Percentiles rank a stretch among this genome's conserved stretches.
phyloP scores from a whole-genome alignment of 78 protist genomes.

The Isochrysis galbana region DNA sequence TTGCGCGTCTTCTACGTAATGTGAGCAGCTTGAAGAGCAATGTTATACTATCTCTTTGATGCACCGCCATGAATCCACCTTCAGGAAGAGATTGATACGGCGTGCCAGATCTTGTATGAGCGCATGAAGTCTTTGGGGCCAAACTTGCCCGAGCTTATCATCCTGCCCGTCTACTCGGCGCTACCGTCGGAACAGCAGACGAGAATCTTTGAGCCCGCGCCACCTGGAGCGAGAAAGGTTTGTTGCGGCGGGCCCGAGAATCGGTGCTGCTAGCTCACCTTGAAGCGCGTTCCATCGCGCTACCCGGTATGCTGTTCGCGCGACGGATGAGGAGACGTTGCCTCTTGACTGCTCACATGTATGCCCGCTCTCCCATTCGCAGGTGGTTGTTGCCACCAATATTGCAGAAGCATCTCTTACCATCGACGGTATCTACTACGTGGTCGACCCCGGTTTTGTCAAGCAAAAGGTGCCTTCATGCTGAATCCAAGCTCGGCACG shows the following conservation, averaged over 20 bases:
- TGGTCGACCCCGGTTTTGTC: conserved; percentile 82
- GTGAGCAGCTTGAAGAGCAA: too few species aligned
- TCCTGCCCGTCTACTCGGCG: conserved; percentile 77
- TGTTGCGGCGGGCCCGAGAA: too few species aligned
- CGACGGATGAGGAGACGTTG: too few species aligned
- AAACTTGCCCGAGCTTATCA: conserved; percentile 37
- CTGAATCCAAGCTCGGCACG: too few species aligned
- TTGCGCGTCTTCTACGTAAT: not conserved
- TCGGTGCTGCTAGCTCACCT: too few species aligned
- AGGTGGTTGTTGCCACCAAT: conserved; percentile 70
- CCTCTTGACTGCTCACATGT: too few species aligned
- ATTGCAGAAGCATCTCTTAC: conserved; percentile 78
- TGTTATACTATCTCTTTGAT: too few species aligned
- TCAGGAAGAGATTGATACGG: conserved; percentile 98
- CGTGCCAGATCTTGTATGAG: conserved; percentile 91
- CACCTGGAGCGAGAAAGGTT: conserved; percentile 62
- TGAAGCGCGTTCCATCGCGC: too few species aligned
- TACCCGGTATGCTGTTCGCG: too few species aligned
- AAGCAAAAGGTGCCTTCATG: too few species aligned
- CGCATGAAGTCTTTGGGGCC: conserved; percentile 87
- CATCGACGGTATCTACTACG: conserved; percentile 78
- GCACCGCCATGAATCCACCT: too few species aligned
- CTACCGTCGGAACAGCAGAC: conserved; percentile 69
- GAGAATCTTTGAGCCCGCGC: conserved; percentile 72
- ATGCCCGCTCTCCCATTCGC: not conserved